phyloP scores from a whole-genome alignment of 2,329 filamentous ascomycete genomes.

The Microdochium bolleyi region DNA sequence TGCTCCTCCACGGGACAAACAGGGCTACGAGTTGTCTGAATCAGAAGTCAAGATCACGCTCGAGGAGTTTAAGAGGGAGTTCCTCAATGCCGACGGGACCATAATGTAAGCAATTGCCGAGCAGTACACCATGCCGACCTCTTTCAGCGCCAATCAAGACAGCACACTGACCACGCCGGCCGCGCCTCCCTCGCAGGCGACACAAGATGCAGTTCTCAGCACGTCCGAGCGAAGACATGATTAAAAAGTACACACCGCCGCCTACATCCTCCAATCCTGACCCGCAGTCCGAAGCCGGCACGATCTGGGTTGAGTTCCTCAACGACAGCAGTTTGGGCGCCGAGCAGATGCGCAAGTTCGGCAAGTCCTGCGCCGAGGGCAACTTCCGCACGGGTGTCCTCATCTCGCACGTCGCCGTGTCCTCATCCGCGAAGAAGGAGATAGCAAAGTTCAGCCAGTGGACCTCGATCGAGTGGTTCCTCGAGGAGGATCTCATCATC shows the following conservation, averaged over 20 bases:
- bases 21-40: slow-evolving; percentile 92
- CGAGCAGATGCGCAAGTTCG: slow-evolving; percentile 86
- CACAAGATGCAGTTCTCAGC: slow-evolving; percentile 81
- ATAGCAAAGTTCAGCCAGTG: slow-evolving; percentile 68
- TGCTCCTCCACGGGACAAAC: slow-evolving; percentile 3
- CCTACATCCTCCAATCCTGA: slow-evolving; percentile 61
- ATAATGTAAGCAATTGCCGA: slow-evolving; percentile 54
- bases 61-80: slow-evolving; percentile 69
- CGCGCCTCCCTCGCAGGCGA: slow-evolving; percentile 47
- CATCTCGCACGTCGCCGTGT: slow-evolving; percentile 75
- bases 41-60: slow-evolving; percentile 83
- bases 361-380: slow-evolving; percentile 69
- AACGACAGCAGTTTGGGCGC: slow-evolving; percentile 72
- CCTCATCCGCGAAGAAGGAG: slow-evolving; percentile 79
- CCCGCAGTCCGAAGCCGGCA: slow-evolving; percentile 69
- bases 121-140: background rate
- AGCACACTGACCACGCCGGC: background rate
- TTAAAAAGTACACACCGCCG: slow-evolving; percentile 71
- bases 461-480: slow-evolving; percentile 86
- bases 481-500: slow-evolving; percentile 90
- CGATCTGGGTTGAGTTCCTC: slow-evolving; percentile 90
- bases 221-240: slow-evolving; percentile 75
- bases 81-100: slow-evolving; percentile 62
- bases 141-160: background rate
- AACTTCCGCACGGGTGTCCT: slow-evolving; percentile 88